These are phyloP conservation scores for Penicillium coffeae DNA, from an alignment of 495 filamentous ascomycete species.

Conservation along the genomic window DNA sequence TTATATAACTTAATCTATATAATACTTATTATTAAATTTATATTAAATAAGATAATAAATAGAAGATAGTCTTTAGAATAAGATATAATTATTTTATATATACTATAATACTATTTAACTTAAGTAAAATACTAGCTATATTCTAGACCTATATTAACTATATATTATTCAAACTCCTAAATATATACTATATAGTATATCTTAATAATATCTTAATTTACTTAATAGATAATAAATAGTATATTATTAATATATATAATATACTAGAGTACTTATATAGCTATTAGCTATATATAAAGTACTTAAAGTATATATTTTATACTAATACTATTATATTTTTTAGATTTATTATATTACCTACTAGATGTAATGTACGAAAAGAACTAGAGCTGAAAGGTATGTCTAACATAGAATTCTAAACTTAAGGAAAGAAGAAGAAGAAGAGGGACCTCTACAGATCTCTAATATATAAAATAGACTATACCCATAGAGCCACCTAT, in stretches of 20 bases:
- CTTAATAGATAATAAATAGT: not conserved
- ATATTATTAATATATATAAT: not conserved
- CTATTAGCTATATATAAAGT: not conserved
- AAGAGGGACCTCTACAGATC: too few relatives aligned
- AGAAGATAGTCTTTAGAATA: not conserved
- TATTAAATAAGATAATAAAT: not conserved
- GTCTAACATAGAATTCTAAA: too few relatives aligned
- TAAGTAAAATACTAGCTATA: not conserved
- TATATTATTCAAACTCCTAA: not conserved
- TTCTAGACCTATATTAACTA: not conserved
- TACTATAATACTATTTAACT: not conserved
- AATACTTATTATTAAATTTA: not conserved
- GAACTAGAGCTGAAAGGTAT: too few relatives aligned
- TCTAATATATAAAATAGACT: too few relatives aligned
- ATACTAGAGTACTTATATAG: not conserved
- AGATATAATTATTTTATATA: constrained; percentile 1
- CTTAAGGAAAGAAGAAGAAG: too few relatives aligned
- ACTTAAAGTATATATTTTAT: not conserved
- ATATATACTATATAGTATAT: not conserved
- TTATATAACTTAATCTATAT: not conserved
- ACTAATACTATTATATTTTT: not conserved
- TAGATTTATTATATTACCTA: not conserved
- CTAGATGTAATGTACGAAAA: not conserved
- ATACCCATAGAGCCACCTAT: too few relatives aligned
- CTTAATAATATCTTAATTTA: not conserved